These are phyloP conservation scores for Gleditsia sinensis DNA, from an alignment of 306 rosid genomes.

Conservation along the genomic window DNA sequence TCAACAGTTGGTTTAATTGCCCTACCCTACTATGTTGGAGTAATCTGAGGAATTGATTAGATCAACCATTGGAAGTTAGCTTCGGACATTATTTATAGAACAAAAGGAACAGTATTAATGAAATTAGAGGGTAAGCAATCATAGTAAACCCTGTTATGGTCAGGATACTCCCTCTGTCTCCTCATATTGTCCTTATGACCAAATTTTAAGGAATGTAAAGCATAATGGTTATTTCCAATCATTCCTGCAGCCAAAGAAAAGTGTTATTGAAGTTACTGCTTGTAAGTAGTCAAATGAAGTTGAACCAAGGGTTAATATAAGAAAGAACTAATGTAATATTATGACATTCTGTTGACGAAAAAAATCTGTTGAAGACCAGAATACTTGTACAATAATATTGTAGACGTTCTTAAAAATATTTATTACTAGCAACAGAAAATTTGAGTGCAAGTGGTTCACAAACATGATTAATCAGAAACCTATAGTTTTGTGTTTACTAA, in stretches of 20 bases:
- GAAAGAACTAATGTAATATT: not conserved
- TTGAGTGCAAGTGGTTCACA: conserved; percentile 33
- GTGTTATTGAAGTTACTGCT: not conserved
- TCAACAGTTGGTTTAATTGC: not conserved
- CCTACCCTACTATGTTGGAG: not conserved
- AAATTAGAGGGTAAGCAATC: not conserved
- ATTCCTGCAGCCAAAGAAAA: not conserved
- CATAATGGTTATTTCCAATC: not conserved
- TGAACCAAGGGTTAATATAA: not conserved
- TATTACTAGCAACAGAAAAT: conserved; percentile 1
- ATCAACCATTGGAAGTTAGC: not conserved
- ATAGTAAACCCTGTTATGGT: not conserved
- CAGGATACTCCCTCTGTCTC: not conserved
- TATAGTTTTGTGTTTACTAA: not conserved
- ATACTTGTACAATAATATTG: not conserved
- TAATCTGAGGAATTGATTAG: not conserved
- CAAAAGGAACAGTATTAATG: not conserved
- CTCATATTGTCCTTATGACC: not conserved
- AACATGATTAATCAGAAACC: conserved; percentile 24
- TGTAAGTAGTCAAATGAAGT: not conserved
- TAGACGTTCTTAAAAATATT: not conserved
- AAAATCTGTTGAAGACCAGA: not conserved
- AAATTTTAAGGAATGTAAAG: not conserved
- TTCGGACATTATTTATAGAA: not conserved
- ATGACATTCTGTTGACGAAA: too few relatives aligned